A percentile compares a stretch with the other conserved stretches of the same genome.
Evolutionary conservation across 1,284 basidiomycete genomes (phyloP).

Genomic region (Moesziomyces sp.): DNA sequence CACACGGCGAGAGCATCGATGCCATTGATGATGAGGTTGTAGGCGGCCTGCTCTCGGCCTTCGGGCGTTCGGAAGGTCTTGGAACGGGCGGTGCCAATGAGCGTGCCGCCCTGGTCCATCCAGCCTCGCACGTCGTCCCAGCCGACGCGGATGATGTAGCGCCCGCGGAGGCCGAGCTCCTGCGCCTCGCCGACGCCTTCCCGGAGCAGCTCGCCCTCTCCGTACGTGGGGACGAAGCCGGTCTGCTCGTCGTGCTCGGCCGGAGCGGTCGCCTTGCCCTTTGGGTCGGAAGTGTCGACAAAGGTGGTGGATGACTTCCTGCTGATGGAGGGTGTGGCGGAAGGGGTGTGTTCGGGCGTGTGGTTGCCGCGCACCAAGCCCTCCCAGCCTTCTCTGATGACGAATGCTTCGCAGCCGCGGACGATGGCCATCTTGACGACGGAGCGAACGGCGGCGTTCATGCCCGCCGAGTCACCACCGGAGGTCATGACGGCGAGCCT

Average conservation of each 20-base stretch:
- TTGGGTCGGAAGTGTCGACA: constrained; percentile 25
- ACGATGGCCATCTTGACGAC: constrained; percentile 67
- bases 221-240: constrained; percentile 79
- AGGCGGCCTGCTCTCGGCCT: constrained; percentile 85
- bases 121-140: constrained; percentile 98
- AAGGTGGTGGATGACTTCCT: constrained; percentile 38
- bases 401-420: constrained; percentile 74
- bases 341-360: constrained; percentile 38
- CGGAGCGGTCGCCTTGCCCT: constrained; percentile 15
- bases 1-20: constrained; percentile 97
- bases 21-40: constrained; percentile 92
- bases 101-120: constrained; percentile 86
- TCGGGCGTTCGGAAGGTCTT: constrained; percentile 85
- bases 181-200: constrained; percentile 86
- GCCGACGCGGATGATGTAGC: constrained; percentile 94
- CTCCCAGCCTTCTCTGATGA: constrained; percentile 90
- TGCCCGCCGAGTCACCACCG: constrained; percentile 91
- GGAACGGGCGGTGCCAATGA: constrained; percentile 94
- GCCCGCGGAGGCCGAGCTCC: constrained; percentile 76
- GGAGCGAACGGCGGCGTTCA: constrained; percentile 65
- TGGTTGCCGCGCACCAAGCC: constrained; percentile 78
- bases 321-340: constrained; percentile 43
- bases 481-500: constrained; percentile 87
- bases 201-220: constrained; percentile 86
- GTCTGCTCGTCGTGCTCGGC: constrained; percentile 19